Evolutionary conservation across 1,284 basidiomycete genomes (phyloP).

Genomic region (Moesziomyces antarcticus): DNA sequence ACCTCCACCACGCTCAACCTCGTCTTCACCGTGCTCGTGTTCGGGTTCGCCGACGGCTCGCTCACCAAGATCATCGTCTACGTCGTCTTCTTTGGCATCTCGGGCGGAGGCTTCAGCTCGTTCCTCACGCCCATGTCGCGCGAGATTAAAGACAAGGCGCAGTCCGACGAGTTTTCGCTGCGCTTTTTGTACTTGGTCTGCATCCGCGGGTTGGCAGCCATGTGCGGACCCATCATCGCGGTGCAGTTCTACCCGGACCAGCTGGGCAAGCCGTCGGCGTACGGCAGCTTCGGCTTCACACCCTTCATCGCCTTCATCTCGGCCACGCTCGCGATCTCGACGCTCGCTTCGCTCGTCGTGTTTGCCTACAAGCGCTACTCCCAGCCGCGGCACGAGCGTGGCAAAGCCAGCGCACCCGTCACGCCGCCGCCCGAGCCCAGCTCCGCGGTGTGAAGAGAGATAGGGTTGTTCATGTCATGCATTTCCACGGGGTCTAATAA

Average conservation of each 20-base stretch:
- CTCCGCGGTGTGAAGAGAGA: background rate
- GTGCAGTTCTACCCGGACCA: conserved; percentile 45
- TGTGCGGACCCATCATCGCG: conserved; percentile 55
- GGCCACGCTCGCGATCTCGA: conserved; percentile 24
- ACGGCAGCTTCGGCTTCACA: conserved; percentile 35
- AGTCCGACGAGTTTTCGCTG: conserved; percentile 20
- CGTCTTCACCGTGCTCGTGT: conserved; percentile 44
- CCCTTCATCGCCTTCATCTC: conserved; percentile 39
- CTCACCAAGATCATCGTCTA: conserved; percentile 53
- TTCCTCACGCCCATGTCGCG: conserved; percentile 45
- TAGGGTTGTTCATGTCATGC: too few relatives aligned
- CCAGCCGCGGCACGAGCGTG: background rate
- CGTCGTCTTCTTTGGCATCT: conserved; percentile 51
- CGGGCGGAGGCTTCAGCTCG: conserved; percentile 33
- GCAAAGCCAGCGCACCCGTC: conserved; percentile 4
- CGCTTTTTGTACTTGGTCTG: conserved; percentile 39
- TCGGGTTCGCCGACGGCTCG: conserved; percentile 52
- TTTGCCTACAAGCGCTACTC: conserved; percentile 17
- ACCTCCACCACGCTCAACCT: conserved; percentile 37
- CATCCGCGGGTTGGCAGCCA: conserved; percentile 44
- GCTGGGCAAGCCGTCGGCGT: conserved; percentile 6
- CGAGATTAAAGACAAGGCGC: conserved; percentile 21
- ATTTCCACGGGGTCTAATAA: too few relatives aligned
- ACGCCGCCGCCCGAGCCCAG: conserved; percentile 11
- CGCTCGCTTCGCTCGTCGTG: conserved; percentile 12